Percentiles rank a stretch among this genome's conserved stretches.
These are phyloP conservation scores for Lanzia echinophila DNA, from an alignment of 2,329 filamentous ascomycete genomes.

Conservation along the genomic window DNA sequence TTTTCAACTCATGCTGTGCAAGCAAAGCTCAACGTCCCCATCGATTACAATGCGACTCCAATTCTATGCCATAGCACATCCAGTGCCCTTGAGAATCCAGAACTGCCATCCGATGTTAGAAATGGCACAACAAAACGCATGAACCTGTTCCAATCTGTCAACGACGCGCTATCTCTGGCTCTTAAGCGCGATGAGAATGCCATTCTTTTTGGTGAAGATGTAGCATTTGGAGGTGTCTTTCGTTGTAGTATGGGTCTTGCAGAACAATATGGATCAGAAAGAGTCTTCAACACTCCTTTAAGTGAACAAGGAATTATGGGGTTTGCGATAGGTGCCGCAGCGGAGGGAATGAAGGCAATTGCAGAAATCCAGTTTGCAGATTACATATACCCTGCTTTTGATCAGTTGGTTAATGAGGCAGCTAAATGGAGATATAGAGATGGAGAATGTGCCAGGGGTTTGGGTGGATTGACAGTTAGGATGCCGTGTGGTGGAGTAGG, in stretches of 20 bases:
- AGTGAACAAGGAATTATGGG: slow-evolving; percentile 92
- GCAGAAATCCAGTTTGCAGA: slow-evolving; percentile 83
- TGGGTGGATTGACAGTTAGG: slow-evolving; percentile 60
- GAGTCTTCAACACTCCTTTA: slow-evolving; percentile 94
- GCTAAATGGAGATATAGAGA: slow-evolving; percentile 65
- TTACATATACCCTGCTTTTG: slow-evolving; percentile 70
- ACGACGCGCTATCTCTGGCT: slow-evolving; percentile 77
- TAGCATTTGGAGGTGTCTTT: slow-evolving; percentile 95
- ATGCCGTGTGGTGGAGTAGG: slow-evolving; percentile 69
- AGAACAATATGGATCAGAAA: slow-evolving; percentile 76
- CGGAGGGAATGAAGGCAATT: slow-evolving; percentile 85
- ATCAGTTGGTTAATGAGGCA: slow-evolving; percentile 72
- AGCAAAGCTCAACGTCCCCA: slow-evolving; percentile 71
- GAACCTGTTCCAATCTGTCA: slow-evolving; percentile 92
- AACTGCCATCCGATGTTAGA: slow-evolving; percentile 60
- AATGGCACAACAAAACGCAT: slow-evolving; percentile 73
- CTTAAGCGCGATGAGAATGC: slow-evolving; percentile 79
- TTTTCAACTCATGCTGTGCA: slow-evolving; percentile 41
- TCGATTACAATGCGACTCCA: slow-evolving; percentile 78
- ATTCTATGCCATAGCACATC: slow-evolving; percentile 76
- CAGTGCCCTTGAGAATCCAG: slow-evolving; percentile 60
- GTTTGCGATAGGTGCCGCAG: slow-evolving; percentile 84
- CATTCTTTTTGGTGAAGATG: slow-evolving; percentile 91
- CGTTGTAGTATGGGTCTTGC: slow-evolving; percentile 87
- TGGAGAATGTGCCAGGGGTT: slow-evolving; percentile 47